Percentiles rank a stretch among this genome's conserved stretches.
phyloP scores from a whole-genome alignment of 345 rosid species.

The Sisymbrium irio region DNA sequence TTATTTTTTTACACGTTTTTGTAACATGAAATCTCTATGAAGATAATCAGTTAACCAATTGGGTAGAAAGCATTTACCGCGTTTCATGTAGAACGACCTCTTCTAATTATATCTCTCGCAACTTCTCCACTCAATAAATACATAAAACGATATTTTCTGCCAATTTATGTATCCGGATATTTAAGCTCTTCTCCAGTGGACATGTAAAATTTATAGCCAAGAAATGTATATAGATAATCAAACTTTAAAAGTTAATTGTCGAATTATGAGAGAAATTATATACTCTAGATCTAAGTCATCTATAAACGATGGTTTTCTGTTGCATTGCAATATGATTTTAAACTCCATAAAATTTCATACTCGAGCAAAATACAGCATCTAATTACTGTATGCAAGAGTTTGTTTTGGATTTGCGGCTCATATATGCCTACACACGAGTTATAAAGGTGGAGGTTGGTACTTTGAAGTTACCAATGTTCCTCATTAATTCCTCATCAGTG shows the following conservation, averaged over 20 bases:
- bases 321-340: neutral
- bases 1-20: conserved; percentile 23
- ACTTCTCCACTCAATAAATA: neutral
- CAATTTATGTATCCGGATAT: neutral
- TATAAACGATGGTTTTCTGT: neutral
- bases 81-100: conserved; percentile 61
- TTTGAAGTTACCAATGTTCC: neutral
- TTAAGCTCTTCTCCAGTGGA: no score
- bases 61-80: conserved; percentile 62
- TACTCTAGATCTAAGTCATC: no score
- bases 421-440: neutral
- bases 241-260: no score
- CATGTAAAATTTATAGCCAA: no score
- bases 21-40: conserved; percentile 32
- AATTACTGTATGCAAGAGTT: neutral
- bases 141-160: neutral
- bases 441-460: neutral
- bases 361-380: neutral
- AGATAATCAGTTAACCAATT: conserved; percentile 21
- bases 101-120: conserved; percentile 26
- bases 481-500: neutral
- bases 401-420: neutral
- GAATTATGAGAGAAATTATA: no score
- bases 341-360: neutral
- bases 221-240: no score